phyloP scores from a whole-genome alignment of 495 filamentous ascomycete species.

The Recurvomyces mirabilis region DNA sequence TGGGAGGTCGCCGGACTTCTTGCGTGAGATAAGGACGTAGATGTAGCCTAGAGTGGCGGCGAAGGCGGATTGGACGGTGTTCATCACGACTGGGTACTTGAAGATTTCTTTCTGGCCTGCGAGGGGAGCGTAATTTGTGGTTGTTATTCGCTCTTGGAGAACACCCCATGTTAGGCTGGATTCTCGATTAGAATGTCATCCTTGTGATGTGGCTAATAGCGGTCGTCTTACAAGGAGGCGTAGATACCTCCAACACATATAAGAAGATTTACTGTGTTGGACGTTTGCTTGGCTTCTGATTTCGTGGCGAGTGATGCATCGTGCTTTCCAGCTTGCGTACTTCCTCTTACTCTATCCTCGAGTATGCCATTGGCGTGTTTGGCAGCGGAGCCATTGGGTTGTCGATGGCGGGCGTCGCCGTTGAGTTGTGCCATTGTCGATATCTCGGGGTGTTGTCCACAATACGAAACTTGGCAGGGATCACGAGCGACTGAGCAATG shows the following conservation, averaged over 20 bases:
- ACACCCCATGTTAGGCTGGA: conserved; percentile 83
- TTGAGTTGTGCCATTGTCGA: conserved; percentile 1
- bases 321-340: conserved; percentile 8
- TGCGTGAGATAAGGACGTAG: conserved; percentile 57
- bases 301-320: conserved; percentile 6
- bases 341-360: not conserved
- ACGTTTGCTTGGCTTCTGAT: conserved; percentile 5
- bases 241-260: conserved; percentile 91
- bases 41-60: conserved; percentile 67
- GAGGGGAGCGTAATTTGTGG: conserved; percentile 66
- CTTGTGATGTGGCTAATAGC: too few species aligned
- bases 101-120: conserved; percentile 56
- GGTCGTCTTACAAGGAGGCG: conserved; percentile 81
- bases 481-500: too few species aligned
- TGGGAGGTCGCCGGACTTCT: conserved; percentile 40
- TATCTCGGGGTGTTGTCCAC: too few species aligned
- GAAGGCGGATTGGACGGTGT: conserved; percentile 89
- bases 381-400: conserved; percentile 6
- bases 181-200: not conserved
- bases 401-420: conserved; percentile 6
- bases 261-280: conserved; percentile 43
- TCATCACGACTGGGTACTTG: conserved; percentile 85
- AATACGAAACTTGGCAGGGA: too few species aligned
- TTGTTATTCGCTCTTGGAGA: conserved; percentile 94
- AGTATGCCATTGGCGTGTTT: conserved; percentile 1